These are phyloP conservation scores for Rhynchosporium secalis DNA, from an alignment of 2,329 filamentous ascomycete species.

Conservation along the genomic window DNA sequence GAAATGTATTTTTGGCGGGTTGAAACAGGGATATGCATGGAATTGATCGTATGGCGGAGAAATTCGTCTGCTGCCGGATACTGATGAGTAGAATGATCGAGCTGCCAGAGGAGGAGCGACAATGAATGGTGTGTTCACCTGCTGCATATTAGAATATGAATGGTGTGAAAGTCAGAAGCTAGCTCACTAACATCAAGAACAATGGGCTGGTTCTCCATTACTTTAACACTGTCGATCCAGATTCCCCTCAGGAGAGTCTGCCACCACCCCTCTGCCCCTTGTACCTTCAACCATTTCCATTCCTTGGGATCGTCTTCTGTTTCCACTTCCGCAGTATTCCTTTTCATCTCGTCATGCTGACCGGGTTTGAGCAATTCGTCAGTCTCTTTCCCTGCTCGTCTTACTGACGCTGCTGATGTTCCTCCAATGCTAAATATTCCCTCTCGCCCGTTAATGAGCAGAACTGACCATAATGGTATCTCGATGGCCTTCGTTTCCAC, in stretches of 20 bases:
- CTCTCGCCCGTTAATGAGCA: conserved; percentile 30
- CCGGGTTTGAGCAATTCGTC: conserved; percentile 12
- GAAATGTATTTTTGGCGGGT: conserved; percentile 27
- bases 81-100: conserved; percentile 27
- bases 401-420: conserved; percentile 19
- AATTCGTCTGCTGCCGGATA: conserved; percentile 26
- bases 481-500: conserved; percentile 25
- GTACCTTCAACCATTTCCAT: conserved; percentile 32
- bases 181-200: conserved; percentile 30
- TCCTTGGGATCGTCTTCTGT: conserved; percentile 3
- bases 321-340: conserved; percentile 5
- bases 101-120: conserved; percentile 29
- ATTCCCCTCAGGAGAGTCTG: conserved; percentile 30
- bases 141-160: background rate
- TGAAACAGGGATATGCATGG: conserved; percentile 31
- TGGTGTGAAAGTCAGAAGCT: background rate
- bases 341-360: conserved; percentile 20
- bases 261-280: conserved; percentile 34
- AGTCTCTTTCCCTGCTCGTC: conserved; percentile 20
- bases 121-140: conserved; percentile 34
- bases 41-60: conserved; percentile 30
- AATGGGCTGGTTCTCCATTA: conserved; percentile 26
- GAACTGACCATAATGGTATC: conserved; percentile 27
- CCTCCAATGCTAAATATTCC: conserved; percentile 32
- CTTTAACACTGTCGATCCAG: conserved; percentile 28